Conservation (phyloP, 495 filamentous ascomycete genomes). For the Xanthoparmelia taractica region DNA sequence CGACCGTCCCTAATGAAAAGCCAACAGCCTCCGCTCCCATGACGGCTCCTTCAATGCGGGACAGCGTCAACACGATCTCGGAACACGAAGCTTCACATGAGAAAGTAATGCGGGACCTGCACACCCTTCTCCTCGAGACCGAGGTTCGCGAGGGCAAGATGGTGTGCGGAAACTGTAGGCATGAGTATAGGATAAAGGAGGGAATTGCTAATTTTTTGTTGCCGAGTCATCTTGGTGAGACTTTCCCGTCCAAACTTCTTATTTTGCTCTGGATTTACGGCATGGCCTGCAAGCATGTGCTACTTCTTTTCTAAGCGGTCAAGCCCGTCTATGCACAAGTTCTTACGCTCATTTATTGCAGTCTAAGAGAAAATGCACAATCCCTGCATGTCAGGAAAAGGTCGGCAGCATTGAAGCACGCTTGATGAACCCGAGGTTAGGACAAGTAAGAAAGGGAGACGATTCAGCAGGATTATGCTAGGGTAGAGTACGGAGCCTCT, state of each 20-base stretch:
- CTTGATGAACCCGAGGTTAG: not conserved
- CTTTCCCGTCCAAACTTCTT: not conserved
- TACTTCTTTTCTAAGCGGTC: not conserved
- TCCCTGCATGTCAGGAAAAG: not conserved
- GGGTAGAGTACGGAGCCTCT: not conserved
- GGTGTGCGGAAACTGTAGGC: constrained; percentile 82
- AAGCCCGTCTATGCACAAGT: not conserved
- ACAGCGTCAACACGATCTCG: not conserved
- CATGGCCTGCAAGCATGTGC: not conserved
- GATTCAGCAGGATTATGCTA: not conserved
- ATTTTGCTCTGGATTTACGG: not conserved
- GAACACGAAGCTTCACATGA: constrained; percentile 52
- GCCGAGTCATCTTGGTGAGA: constrained; percentile 76
- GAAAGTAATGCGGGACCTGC: constrained; percentile 65
- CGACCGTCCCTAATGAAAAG: constrained; percentile 56
- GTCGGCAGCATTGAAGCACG: not conserved
- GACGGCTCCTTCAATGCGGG: not conserved
- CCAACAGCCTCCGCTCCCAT: constrained; percentile 13
- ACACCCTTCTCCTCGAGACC: constrained; percentile 80
- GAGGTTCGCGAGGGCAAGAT: constrained; percentile 79
- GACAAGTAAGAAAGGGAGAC: not conserved
- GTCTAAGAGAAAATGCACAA: not conserved
- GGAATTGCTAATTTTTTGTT: constrained; percentile 95
- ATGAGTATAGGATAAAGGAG: constrained; percentile 87
- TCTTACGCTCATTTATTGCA: not conserved